These are phyloP conservation scores for Filosporella fistucella DNA, from an alignment of 495 filamentous ascomycete genomes.

Conservation along the genomic window DNA sequence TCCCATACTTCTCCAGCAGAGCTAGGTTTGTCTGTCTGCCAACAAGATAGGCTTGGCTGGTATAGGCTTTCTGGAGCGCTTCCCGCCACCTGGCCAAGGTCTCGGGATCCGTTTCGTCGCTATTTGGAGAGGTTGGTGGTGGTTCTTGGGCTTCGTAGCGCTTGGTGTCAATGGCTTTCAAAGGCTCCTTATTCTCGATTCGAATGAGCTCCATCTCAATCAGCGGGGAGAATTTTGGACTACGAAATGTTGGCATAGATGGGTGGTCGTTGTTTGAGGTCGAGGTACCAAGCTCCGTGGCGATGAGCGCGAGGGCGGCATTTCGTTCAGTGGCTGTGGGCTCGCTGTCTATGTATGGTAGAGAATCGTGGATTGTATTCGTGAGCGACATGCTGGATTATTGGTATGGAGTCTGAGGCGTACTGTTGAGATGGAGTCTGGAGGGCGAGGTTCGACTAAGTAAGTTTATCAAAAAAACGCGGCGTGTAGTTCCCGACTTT, in stretches of 20 bases:
- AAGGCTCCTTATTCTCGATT: conserved; percentile 46
- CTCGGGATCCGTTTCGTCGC: conserved; percentile 24
- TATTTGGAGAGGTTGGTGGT: conserved; percentile 19
- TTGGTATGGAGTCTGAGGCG: too few relatives aligned
- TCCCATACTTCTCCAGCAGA: conserved; percentile 74
- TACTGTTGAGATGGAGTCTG: too few relatives aligned
- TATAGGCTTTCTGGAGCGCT: conserved; percentile 47
- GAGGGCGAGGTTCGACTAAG: too few relatives aligned
- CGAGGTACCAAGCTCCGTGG: conserved; percentile 52
- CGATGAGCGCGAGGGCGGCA: conserved; percentile 59
- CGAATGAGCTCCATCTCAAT: conserved; percentile 60
- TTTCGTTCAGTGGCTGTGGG: conserved; percentile 55
- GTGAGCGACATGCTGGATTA: conserved; percentile 19
- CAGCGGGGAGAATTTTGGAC: conserved; percentile 49
- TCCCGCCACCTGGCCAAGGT: conserved; percentile 15
- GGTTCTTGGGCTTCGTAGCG: conserved; percentile 71
- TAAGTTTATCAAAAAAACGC: too few relatives aligned
- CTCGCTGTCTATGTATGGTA: conserved; percentile 74
- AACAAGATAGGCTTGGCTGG: conserved; percentile 59
- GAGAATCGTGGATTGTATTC: conserved; percentile 62
- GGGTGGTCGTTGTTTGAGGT: conserved; percentile 30
- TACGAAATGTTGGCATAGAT: conserved; percentile 30
- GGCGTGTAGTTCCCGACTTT: too few relatives aligned
- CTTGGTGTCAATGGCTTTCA: conserved; percentile 64
- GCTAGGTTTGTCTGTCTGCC: conserved; percentile 63